Conservation (phyloP, 306 rosid species). For the Fragaria vesca region DNA sequence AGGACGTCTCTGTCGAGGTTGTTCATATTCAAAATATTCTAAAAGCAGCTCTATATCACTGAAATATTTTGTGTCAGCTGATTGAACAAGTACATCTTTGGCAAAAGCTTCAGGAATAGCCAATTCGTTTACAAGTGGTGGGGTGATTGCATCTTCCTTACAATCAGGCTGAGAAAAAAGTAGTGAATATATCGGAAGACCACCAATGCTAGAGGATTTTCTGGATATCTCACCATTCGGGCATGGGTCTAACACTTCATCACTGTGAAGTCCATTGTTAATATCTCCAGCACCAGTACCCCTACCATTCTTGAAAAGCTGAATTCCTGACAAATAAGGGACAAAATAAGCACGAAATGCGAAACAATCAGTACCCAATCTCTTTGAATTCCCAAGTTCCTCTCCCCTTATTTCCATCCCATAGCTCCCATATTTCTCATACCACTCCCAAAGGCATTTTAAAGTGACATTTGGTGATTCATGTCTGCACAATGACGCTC, state of each 20-base stretch:
- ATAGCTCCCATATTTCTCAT: slow-evolving; percentile 76
- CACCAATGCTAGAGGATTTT: slow-evolving; percentile 33
- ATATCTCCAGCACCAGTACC: slow-evolving; percentile 14
- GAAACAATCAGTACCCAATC: slow-evolving; percentile 37
- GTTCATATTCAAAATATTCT: slow-evolving; percentile 83
- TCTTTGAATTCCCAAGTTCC: slow-evolving; percentile 43
- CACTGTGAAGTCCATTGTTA: slow-evolving; percentile 14
- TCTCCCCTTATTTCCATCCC: slow-evolving; percentile 74
- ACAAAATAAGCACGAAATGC: slow-evolving; percentile 74
- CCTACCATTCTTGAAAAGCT: slow-evolving; percentile 52
- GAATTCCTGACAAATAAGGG: slow-evolving; percentile 83
- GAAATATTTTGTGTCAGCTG: slow-evolving; percentile 22
- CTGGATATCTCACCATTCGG: slow-evolving; percentile 28
- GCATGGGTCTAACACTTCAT: slow-evolving; percentile 31
- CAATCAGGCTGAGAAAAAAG: slow-evolving; percentile 41
- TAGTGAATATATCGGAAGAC: slow-evolving; percentile 42
- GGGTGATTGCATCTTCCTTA: slow-evolving; percentile 29
- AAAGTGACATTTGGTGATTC: slow-evolving; percentile 56
- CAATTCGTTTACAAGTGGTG: slow-evolving; percentile 18
- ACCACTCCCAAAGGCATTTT: slow-evolving; percentile 81
- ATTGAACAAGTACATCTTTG: slow-evolving; percentile 29
- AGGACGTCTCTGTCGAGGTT: slow-evolving; percentile 74
- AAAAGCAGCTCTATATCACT: slow-evolving; percentile 62
- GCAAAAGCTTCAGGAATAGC: slow-evolving; percentile 29
- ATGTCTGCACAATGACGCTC: slow-evolving; percentile 48